A percentile compares a stretch with the other conserved stretches of the same genome.
phyloP scores from a whole-genome alignment of 1,139 yeast species.

The Hyphopichia fennica region DNA sequence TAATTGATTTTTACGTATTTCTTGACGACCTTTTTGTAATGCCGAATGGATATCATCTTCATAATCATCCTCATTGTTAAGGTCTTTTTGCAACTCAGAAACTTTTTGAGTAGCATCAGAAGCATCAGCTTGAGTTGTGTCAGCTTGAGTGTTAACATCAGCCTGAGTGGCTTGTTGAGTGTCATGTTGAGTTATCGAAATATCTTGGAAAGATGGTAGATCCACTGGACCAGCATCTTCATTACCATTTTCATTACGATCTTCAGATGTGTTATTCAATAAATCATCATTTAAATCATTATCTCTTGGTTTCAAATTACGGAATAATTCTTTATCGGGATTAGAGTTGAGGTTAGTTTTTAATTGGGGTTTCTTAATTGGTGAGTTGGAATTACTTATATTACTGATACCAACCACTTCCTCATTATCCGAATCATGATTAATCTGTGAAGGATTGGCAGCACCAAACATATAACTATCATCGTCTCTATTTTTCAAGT shows the following conservation, averaged over 20 bases:
- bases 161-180: slow-evolving; percentile 13
- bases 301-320: slow-evolving; percentile 30
- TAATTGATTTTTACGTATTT: slow-evolving; percentile 16
- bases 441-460: neutral
- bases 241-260: slow-evolving; percentile 3
- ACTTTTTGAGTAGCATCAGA: slow-evolving; percentile 5
- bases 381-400: neutral
- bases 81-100: slow-evolving; percentile 1
- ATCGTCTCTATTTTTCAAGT: slow-evolving; percentile 20
- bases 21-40: slow-evolving; percentile 24
- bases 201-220: slow-evolving; percentile 25
- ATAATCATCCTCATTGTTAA: slow-evolving; percentile 12
- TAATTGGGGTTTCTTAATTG: neutral
- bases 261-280: too few species aligned
- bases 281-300: neutral
- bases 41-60: slow-evolving; percentile 30
- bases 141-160: slow-evolving; percentile 19
- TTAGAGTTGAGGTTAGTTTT: neutral
- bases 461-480: slow-evolving; percentile 42
- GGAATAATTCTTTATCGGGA: slow-evolving; percentile 21
- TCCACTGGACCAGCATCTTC: slow-evolving; percentile 5
- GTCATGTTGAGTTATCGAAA: slow-evolving; percentile 15
- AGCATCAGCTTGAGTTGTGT: slow-evolving; percentile 1
- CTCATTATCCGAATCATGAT: slow-evolving; percentile 3
- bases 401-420: neutral